Percentiles rank a stretch among this genome's conserved stretches.
Conservation (phyloP, 345 rosid genomes). For the Populus euphratica region DNA sequence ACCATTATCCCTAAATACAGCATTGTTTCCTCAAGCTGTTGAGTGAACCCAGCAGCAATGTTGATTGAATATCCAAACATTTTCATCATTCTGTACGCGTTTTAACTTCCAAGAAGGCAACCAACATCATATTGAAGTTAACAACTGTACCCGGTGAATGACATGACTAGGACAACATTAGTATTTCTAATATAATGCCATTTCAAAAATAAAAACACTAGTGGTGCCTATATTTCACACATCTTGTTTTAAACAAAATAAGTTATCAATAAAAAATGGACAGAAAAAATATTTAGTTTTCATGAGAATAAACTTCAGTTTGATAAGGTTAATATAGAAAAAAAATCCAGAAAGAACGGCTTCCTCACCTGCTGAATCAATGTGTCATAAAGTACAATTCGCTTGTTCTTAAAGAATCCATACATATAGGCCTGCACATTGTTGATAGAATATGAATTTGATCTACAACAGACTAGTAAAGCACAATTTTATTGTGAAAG, state of each 20-base stretch:
- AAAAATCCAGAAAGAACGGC: background rate
- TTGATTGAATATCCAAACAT: background rate
- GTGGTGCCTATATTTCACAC: background rate
- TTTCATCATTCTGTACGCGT: background rate
- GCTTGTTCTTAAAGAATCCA: slow-evolving; percentile 97
- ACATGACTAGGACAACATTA: background rate
- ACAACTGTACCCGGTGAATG: background rate
- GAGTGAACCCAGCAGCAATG: background rate
- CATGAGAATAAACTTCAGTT: background rate
- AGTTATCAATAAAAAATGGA: background rate
- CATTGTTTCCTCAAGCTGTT: background rate
- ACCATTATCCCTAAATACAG: background rate
- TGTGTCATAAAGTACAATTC: slow-evolving; percentile 95
- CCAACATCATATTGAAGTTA: background rate
- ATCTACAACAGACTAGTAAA: background rate
- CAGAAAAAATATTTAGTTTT: background rate
- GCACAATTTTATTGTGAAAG: background rate
- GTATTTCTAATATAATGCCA: background rate
- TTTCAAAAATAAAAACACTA: background rate
- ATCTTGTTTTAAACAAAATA: background rate
- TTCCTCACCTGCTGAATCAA: slow-evolving; percentile 86
- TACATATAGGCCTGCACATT: slow-evolving; percentile 91
- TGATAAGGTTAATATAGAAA: background rate
- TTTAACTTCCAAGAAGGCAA: background rate
- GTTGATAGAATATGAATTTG: slow-evolving; percentile 18